phyloP scores from a whole-genome alignment of 257 asterid species.

The Coffea eugenioides region DNA sequence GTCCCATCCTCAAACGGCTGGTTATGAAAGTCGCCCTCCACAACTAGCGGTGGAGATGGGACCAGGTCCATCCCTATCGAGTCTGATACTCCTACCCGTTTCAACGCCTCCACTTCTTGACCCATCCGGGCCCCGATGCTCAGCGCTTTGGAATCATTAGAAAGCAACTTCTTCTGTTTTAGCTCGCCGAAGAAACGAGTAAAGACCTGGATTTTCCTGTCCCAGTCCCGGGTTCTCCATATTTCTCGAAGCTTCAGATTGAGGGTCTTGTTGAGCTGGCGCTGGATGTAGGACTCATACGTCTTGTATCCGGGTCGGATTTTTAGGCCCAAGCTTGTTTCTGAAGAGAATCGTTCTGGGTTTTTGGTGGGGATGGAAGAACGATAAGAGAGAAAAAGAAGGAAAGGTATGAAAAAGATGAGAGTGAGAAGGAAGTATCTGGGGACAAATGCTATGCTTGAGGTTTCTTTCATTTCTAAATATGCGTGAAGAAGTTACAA shows the following conservation, averaged over 20 bases:
- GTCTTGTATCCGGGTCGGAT: conserved; percentile 85
- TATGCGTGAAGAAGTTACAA: conserved; percentile 16
- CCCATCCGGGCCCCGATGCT: conserved; percentile 92
- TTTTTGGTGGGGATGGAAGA: background rate
- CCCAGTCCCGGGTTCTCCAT: conserved; percentile 95
- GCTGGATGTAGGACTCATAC: conserved; percentile 76
- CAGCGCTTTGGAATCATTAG: conserved; percentile 57
- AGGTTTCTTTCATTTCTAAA: conserved; percentile 26
- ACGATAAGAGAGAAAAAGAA: conserved; percentile 28
- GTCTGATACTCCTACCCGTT: conserved; percentile 59
- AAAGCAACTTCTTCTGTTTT: conserved; percentile 34
- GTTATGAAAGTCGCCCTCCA: conserved; percentile 79
- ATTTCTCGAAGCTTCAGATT: conserved; percentile 72
- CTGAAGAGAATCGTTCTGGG: conserved; percentile 4
- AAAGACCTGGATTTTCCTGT: conserved; percentile 70
- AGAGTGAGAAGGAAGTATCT: conserved; percentile 30
- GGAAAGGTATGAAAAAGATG: conserved; percentile 29
- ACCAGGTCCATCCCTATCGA: conserved; percentile 88
- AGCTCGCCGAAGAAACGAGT: conserved; percentile 51
- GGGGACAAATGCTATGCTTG: conserved; percentile 22
- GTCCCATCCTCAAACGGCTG: conserved; percentile 66
- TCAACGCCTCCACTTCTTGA: conserved; percentile 85
- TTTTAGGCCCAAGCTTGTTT: conserved; percentile 41
- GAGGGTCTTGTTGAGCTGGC: conserved; percentile 90
- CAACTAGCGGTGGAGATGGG: conserved; percentile 85